Conservation (phyloP, 129 eudicot species). For the Solidago caesia region DNA sequence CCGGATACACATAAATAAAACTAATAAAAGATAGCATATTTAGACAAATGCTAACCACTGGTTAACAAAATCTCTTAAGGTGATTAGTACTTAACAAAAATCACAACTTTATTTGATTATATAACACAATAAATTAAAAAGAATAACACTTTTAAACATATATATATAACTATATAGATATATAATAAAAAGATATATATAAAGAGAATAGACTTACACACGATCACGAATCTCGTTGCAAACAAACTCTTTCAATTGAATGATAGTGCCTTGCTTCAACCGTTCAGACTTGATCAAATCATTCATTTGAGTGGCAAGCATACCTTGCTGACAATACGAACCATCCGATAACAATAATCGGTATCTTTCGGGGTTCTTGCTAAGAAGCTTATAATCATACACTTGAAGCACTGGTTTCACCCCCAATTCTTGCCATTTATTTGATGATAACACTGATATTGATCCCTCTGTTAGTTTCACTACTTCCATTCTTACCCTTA, state of each 20-base stretch:
- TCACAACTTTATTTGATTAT: no score
- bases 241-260: constrained; percentile 49
- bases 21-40: no score
- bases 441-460: constrained; percentile 34
- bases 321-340: constrained; percentile 42
- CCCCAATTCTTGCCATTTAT: constrained; percentile 13
- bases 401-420: constrained; percentile 64
- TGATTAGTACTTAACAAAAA: no score
- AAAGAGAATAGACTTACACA: constrained; percentile 31
- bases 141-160: no score
- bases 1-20: no score
- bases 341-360: constrained; percentile 75
- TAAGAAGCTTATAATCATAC: constrained; percentile 40
- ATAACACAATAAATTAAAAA: no score
- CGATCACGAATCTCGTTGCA: constrained; percentile 36
- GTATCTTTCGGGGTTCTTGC: constrained; percentile 41
- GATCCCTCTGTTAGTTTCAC: constrained; percentile 46
- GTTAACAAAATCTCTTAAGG: no score
- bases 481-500: constrained; percentile 30
- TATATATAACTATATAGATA: no score
- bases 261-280: constrained; percentile 59
- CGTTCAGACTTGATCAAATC: constrained; percentile 45
- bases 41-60: no score
- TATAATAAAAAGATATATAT: no score
- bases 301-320: constrained; percentile 70